phyloP scores from a whole-genome alignment of 805 yeast genomes.

The Spathaspora arborariae region DNA sequence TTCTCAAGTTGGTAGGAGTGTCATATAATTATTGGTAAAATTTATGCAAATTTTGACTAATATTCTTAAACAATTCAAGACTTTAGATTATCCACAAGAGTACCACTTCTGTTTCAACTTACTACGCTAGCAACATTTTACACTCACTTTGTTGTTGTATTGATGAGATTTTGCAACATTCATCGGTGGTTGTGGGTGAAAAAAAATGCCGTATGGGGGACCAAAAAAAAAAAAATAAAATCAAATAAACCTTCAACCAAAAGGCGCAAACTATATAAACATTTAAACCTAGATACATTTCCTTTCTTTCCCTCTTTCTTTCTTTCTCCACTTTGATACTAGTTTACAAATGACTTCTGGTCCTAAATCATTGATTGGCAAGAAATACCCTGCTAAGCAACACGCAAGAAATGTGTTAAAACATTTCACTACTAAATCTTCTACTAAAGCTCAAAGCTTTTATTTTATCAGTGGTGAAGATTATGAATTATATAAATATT shows the following conservation, averaged over 20 bases:
- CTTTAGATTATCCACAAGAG: too few species aligned
- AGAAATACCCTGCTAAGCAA: slow-evolving; percentile 77
- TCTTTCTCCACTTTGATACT: too few species aligned
- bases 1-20: too few species aligned
- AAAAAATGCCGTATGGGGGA: neutral
- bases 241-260: neutral
- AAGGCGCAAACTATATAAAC: neutral
- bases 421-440: slow-evolving; percentile 27
- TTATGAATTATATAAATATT: slow-evolving; percentile 59
- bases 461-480: slow-evolving; percentile 62
- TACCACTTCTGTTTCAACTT: too few species aligned
- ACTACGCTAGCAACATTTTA: too few species aligned
- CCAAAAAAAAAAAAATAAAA: neutral
- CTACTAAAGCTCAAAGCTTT: slow-evolving; percentile 19
- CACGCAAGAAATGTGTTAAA: slow-evolving; percentile 60
- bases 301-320: neutral
- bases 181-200: too few species aligned
- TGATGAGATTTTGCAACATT: neutral
- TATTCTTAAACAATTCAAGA: too few species aligned
- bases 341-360: slow-evolving; percentile 11
- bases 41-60: too few species aligned
- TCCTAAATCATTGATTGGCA: slow-evolving; percentile 18
- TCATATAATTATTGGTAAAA: too few species aligned
- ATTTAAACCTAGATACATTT: neutral
- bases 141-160: too few species aligned